Percentiles rank a stretch among this genome's conserved stretches.
Evolutionary conservation across 2,329 filamentous ascomycete genomes (phyloP).

Genomic region (Botrytis pseudocinerea): DNA sequence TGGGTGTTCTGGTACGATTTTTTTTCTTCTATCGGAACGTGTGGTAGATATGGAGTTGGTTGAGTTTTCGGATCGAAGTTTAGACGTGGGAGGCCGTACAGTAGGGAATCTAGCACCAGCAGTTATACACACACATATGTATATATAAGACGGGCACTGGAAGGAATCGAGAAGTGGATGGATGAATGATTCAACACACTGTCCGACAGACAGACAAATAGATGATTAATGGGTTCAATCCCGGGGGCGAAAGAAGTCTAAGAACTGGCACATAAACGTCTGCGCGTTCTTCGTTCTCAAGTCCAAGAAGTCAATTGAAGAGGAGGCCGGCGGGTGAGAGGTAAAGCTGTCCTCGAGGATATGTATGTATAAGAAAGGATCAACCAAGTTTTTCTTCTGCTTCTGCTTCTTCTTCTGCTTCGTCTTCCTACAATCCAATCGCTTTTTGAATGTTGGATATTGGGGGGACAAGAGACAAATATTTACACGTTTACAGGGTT

Average conservation of each 20-base stretch:
- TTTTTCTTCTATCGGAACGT: background rate
- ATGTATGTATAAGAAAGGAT: background rate
- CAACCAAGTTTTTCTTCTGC: background rate
- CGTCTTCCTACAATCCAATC: background rate
- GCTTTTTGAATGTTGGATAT: slow-evolving; percentile 4
- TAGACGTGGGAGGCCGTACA: background rate
- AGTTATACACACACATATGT: background rate
- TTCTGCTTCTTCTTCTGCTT: background rate
- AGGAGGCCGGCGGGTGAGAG: no score
- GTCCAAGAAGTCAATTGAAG: background rate
- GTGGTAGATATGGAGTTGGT: slow-evolving; percentile 1
- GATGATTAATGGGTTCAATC: background rate
- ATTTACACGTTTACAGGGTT: background rate
- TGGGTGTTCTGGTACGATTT: background rate
- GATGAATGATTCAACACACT: background rate
- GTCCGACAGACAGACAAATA: background rate
- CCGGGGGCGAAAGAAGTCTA: background rate
- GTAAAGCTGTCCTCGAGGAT: background rate
- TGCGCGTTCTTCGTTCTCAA: background rate
- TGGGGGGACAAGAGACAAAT: slow-evolving; percentile 12
- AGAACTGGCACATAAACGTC: background rate
- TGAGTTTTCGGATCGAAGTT: slow-evolving; percentile 5
- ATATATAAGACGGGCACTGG: background rate
- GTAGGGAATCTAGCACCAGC: background rate
- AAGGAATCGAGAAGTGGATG: background rate